A percentile compares a stretch with the other conserved stretches of the same genome.
Evolutionary conservation across 2,329 filamentous ascomycete species (phyloP).

Genomic region (Neofusicoccum sp.): DNA sequence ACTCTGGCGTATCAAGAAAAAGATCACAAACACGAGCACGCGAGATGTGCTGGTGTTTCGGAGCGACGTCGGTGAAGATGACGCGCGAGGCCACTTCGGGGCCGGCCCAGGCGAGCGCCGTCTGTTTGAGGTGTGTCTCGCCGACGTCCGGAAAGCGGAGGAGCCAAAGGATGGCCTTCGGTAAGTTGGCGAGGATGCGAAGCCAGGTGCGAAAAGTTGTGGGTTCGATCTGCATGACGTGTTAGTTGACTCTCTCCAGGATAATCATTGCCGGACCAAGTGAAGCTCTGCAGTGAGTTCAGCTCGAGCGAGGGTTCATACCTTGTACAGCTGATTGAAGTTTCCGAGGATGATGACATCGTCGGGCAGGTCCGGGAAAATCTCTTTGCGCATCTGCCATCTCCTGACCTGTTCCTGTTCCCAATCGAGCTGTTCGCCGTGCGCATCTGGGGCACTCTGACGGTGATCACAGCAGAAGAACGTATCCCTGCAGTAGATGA

Average conservation of each 20-base stretch:
- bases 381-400: constrained; percentile 90
- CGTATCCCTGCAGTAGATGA: constrained; percentile 90
- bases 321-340: constrained; percentile 99
- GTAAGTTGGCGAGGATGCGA: constrained; percentile 80
- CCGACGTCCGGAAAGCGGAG: constrained; percentile 95
- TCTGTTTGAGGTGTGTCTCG: constrained; percentile 79
- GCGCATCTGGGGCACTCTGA: constrained; percentile 77
- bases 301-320: constrained; percentile 47
- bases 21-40: constrained; percentile 90
- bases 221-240: constrained; percentile 75
- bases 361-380: constrained; percentile 82
- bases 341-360: constrained; percentile 92
- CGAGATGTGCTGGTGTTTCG: constrained; percentile 91
- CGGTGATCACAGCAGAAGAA: constrained; percentile 99
- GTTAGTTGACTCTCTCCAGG: constrained; percentile 24
- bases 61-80: constrained; percentile 94
- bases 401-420: constrained; percentile 77
- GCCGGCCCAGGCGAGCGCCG: constrained; percentile 81
- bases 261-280: not conserved
- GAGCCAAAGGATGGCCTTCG: constrained; percentile 91
- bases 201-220: constrained; percentile 96
- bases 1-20: constrained; percentile 96
- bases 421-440: constrained; percentile 73
- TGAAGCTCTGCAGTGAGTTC: not conserved
- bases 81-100: constrained; percentile 82